Conservation (phyloP, 2,329 filamentous ascomycete genomes). For the Beauveria sp. region DNA sequence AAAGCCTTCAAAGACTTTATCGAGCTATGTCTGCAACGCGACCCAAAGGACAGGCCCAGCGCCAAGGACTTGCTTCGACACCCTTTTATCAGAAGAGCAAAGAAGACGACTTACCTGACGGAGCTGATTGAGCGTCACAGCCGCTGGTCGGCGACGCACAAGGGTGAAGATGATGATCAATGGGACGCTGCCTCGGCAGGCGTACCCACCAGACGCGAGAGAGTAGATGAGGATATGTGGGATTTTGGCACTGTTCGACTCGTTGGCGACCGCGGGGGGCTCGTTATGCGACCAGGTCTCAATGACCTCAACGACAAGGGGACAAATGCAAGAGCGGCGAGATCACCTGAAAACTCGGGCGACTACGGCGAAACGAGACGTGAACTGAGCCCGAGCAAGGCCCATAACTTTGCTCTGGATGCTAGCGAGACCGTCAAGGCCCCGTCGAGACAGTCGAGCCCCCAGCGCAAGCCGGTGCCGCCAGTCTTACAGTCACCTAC, state of each 20-base stretch:
- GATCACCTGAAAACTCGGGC: conserved; percentile 38
- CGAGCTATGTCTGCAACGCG: conserved; percentile 75
- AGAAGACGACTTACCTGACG: conserved; percentile 92
- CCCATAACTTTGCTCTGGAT: conserved; percentile 36
- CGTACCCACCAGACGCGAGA: conserved; percentile 44
- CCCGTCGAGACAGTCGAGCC: conserved; percentile 50
- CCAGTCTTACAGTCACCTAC: conserved; percentile 38
- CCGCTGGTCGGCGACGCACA: conserved; percentile 77
- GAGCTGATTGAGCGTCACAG: conserved; percentile 89
- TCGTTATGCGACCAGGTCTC: conserved; percentile 48
- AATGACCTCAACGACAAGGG: conserved; percentile 73
- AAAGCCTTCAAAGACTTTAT: conserved; percentile 80
- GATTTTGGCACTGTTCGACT: conserved; percentile 94
- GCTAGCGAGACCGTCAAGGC: conserved; percentile 50
- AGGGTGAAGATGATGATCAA: conserved; percentile 58
- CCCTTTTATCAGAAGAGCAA: conserved; percentile 82
- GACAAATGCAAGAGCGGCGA: conserved; percentile 63
- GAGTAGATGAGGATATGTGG: conserved; percentile 80
- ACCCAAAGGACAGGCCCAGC: conserved; percentile 80
- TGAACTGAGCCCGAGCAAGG: conserved; percentile 45
- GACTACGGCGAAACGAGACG: conserved; percentile 46
- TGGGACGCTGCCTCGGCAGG: conserved; percentile 49
- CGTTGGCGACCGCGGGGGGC: conserved; percentile 56
- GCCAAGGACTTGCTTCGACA: conserved; percentile 84
- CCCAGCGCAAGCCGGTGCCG: conserved; percentile 48